Base-by-base conservation (phyloP, 208 protist genomes). In the Leishmania aethiopica region DNA sequence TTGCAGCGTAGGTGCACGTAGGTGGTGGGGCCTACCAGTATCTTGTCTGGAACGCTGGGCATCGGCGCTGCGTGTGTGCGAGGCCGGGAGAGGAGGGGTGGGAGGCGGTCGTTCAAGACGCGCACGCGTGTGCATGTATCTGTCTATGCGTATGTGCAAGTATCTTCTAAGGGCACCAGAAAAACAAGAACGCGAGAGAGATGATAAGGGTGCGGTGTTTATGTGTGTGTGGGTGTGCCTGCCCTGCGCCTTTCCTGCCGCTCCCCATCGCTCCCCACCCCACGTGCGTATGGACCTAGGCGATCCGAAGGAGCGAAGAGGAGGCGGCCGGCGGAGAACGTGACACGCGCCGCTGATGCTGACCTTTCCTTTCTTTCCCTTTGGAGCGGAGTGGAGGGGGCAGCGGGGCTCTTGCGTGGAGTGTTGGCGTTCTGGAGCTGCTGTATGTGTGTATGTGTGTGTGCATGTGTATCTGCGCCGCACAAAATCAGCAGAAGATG, bases 1-100 rank as follows among this genome's bases (percentile, higher is more conserved):
- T 84, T 84, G 49, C 82, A 71, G 0, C 81, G 66, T 53, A 93
- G 83, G 77, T 94, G 90, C 13, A 81, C 79, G 73, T 95, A 95
- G 40, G 75, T 69, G 40, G 90, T 95, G 17, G 66, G 66, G 35
- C 92, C 90, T 4, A 91, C 92, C 40, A 87, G 47, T 45, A 95
- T 91, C 37, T 82, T 80, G n/a, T 82, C 80, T 22, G 92, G 92
- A 0, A 93, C 89, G 0, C 73, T 47, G 8, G 78, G 64, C 83
- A 86, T 86, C 25, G 10, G 49, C 42, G 19, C 22, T n/a, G 17
- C 15, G 37, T 15, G 42, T 62, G 13, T 62, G 15, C 49, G 51
- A 22, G 17, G 35, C 67, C 3, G 40, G 6, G 67, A 8, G 3
- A 45, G 40, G 67, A 47, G 40, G 40, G 25, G 51, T 55, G 35